Evolutionary conservation across 164 flowering plant genomes (phyloP), one percentile per base, ranked within the genome.

Genomic region (Chimonanthus salicifolius): DNA sequence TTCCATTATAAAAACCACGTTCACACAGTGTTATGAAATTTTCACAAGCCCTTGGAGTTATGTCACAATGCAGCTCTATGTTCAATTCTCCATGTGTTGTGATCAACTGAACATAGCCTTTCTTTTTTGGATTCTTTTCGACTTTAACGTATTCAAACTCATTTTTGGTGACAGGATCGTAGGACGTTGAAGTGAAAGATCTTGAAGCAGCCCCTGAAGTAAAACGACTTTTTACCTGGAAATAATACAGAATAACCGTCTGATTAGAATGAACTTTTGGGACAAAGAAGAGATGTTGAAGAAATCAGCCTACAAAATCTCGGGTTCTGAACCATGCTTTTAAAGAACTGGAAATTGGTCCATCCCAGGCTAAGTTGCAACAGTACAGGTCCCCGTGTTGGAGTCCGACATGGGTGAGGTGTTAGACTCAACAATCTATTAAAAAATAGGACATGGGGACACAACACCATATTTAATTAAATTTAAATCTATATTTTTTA

Each of bases 81-180:
- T 95, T 95, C 85, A 95, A 86, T 78, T 95, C 98, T 72, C 99
- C 98, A 79, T 93, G 98, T 58, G 99, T 88, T 48, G 99, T 95
- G 65, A 88, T 97, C 82, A 93, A 77, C 83, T 91, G 96, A 70
- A 89, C 89, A 80, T 95, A 95, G 62, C 97, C 99, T 82, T 93
- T 95, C 86, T 91, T 95, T 79, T 84, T 95, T 8, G 99, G 98
- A 82, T 95, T 93, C 74, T 89, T 95, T 84, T 95, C 98, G 70
- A 93, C 96, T 80, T 92, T 88, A 51, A 95, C 77, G 73, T 90
- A 93, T 82, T 95, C 99, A 86, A 74, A 93, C 15, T 95, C 98
- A 82, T 95, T 95, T 74, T 78, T 83, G 18, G 97, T 95, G 62
- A 95, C 97, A 74, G 99, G 99, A 79, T 90, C 94, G 83, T 77